Percentiles rank a stretch among this genome's conserved stretches.
Conservation (phyloP, 768 basidiomycete genomes). For the Tylopilus intermedius region DNA sequence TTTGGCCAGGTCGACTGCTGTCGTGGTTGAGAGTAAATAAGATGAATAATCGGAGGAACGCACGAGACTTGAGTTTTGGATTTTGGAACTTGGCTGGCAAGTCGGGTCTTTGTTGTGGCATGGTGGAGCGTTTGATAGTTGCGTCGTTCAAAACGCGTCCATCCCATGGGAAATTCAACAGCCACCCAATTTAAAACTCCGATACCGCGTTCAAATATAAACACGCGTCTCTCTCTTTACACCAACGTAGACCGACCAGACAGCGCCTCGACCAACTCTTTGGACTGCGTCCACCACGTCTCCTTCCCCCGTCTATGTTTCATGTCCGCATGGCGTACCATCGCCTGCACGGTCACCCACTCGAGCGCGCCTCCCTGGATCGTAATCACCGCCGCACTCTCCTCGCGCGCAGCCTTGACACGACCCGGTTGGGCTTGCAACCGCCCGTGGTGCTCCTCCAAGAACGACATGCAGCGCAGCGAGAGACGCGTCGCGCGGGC, state of each 20-base stretch:
- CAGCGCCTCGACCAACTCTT: slow-evolving; percentile 68
- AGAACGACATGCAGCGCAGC: slow-evolving; percentile 89
- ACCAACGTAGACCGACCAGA: slow-evolving; percentile 60
- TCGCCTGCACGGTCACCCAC: slow-evolving; percentile 82
- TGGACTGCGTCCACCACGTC: slow-evolving; percentile 73
- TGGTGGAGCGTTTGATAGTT: background rate
- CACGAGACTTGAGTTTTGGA: slow-evolving; percentile 43
- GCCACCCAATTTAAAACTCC: slow-evolving; percentile 28
- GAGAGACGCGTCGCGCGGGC: slow-evolving; percentile 86
- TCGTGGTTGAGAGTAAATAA: background rate
- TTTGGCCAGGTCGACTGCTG: slow-evolving; percentile 39
- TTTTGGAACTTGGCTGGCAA: slow-evolving; percentile 50
- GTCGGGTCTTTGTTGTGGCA: slow-evolving; percentile 44
- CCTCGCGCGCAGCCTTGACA: slow-evolving; percentile 49
- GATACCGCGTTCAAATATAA: slow-evolving; percentile 17
- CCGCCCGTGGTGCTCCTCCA: slow-evolving; percentile 71
- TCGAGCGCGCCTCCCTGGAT: slow-evolving; percentile 77
- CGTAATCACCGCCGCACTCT: slow-evolving; percentile 85
- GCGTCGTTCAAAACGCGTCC: slow-evolving; percentile 33
- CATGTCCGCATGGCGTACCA: slow-evolving; percentile 87
- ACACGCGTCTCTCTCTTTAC: slow-evolving; percentile 8
- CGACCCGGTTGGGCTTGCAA: slow-evolving; percentile 50
- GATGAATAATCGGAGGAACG: slow-evolving; percentile 7
- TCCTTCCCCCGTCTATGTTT: slow-evolving; percentile 75
- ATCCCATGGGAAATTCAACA: slow-evolving; percentile 28